Evolutionary conservation across 441 rosid species (phyloP).

Genomic region (Gossypium armourianum): DNA sequence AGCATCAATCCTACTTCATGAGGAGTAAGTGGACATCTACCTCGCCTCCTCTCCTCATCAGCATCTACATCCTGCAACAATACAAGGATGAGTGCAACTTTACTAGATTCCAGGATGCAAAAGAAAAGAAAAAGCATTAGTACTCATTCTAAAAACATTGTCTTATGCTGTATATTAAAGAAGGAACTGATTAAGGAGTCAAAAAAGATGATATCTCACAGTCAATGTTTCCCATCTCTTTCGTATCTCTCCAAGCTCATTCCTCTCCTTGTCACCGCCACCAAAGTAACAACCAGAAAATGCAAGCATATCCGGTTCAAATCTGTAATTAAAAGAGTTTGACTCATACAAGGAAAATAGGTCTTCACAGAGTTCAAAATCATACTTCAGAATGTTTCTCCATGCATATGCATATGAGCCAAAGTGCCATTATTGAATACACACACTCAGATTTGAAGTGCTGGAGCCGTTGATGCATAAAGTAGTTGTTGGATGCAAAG

Average conservation of each 20-base stretch:
- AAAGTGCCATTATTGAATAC: background rate
- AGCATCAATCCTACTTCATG: slow-evolving; percentile 92
- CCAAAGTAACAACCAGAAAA: slow-evolving; percentile 97
- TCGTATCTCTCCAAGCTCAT: slow-evolving; percentile 77
- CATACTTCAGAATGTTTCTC: background rate
- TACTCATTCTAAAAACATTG: background rate
- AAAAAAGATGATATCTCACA: slow-evolving; percentile 39
- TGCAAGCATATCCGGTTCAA: slow-evolving; percentile 97
- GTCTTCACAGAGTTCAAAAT: background rate
- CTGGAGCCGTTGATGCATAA: background rate
- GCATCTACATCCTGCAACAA: slow-evolving; percentile 66
- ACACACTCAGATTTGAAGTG: background rate
- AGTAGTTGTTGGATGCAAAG: background rate
- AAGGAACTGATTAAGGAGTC: slow-evolving; percentile 1
- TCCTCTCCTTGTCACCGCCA: slow-evolving; percentile 88
- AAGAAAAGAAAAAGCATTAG: slow-evolving; percentile 1
- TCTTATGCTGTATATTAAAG: background rate
- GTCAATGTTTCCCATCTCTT: slow-evolving; percentile 94
- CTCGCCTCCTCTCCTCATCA: slow-evolving; percentile 77
- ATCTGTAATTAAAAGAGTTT: slow-evolving; percentile 38
- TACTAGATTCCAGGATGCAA: background rate
- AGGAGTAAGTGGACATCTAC: slow-evolving; percentile 94
- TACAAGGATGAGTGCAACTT: background rate
- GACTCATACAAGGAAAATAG: slow-evolving; percentile 3
- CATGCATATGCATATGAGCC: background rate